A percentile compares a stretch with the other conserved stretches of the same genome.
phyloP scores from a whole-genome alignment of 129 eudicot genomes.

The Helichrysum umbraculigerum region DNA sequence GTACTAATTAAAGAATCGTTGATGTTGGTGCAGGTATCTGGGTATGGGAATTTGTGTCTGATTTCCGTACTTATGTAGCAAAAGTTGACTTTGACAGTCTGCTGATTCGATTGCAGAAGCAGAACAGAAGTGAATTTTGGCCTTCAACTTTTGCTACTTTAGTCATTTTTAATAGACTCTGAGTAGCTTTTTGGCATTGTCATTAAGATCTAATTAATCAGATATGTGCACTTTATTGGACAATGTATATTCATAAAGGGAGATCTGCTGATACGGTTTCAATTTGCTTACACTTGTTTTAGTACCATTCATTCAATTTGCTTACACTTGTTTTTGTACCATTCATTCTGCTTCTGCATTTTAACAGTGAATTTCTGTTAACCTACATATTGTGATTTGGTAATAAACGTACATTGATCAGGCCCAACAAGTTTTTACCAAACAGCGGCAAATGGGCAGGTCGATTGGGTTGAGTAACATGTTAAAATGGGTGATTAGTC shows the following conservation, averaged over 20 bases:
- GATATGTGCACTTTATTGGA: conserved; percentile 23
- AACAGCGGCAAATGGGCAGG: neutral
- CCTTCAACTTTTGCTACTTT: conserved; percentile 21
- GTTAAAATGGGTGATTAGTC: neutral
- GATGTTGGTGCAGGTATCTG: conserved; percentile 29
- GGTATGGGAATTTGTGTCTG: neutral
- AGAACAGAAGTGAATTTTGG: conserved; percentile 10
- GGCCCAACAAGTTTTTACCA: neutral
- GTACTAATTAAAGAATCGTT: neutral
- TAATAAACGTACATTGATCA: neutral
- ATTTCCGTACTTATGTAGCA: neutral
- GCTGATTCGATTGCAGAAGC: conserved; percentile 10
- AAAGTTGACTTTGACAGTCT: conserved; percentile 24
- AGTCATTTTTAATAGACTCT: conserved; percentile 17
- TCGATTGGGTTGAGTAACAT: neutral
- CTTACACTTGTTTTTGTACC: neutral
- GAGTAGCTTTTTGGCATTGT: conserved; percentile 10
- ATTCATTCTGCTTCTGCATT: conserved; percentile 23
- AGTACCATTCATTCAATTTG: conserved; percentile 7
- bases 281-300: conserved; percentile 7
- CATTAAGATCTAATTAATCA: conserved; percentile 21
- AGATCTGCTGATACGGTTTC: conserved; percentile 12
- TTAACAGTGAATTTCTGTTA: conserved; percentile 10
- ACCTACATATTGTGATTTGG: neutral
- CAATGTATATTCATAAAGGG: conserved; percentile 21